Evolutionary conservation across 2,329 filamentous ascomycete genomes (phyloP).

Genomic region (Xylaria sp.): DNA sequence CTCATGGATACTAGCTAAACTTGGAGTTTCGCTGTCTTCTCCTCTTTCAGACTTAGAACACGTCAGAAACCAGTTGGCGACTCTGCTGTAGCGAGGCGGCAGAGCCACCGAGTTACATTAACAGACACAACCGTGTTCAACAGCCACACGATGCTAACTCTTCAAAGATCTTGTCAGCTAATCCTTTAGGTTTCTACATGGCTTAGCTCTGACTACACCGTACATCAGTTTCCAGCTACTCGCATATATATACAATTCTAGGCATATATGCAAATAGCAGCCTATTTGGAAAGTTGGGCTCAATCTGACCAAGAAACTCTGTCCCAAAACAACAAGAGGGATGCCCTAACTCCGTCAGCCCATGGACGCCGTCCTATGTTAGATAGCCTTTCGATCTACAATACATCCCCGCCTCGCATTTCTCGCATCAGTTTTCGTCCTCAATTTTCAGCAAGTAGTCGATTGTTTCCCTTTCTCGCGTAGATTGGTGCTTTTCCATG

Average conservation of each 20-base stretch:
- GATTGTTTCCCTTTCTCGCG: conserved; percentile 25
- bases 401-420: background rate
- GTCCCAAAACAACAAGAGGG: background rate
- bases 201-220: background rate
- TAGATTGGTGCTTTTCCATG: conserved; percentile 39
- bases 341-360: background rate
- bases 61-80: no score
- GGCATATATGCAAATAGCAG: background rate
- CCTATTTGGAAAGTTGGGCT: background rate
- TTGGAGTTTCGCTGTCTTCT: no score
- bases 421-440: conserved; percentile 17
- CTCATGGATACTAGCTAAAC: no score
- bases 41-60: no score
- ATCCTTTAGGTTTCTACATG: background rate
- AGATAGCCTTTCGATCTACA: no score
- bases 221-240: background rate
- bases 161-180: background rate
- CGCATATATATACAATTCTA: background rate
- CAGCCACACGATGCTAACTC: background rate
- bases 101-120: background rate
- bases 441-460: conserved; percentile 24
- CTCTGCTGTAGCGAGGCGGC: no score
- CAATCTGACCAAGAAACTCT: background rate
- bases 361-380: background rate
- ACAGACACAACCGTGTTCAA: background rate